These are phyloP conservation scores for Asclepias syriaca DNA, from an alignment of 257 asterid genomes.

Conservation along the genomic window DNA sequence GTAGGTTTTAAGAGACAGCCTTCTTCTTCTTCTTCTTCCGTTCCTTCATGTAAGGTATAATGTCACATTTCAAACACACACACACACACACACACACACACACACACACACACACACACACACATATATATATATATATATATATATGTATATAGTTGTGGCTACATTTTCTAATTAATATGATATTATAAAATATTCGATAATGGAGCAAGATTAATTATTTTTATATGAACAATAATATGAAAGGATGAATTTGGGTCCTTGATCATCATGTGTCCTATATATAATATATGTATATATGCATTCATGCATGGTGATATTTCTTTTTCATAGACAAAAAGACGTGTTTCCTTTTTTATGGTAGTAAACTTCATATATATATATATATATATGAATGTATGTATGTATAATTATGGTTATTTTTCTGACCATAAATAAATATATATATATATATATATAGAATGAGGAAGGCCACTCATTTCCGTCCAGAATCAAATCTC, in stretches of 20 bases:
- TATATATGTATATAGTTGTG: background rate
- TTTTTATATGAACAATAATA: too few relatives aligned
- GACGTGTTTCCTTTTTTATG: background rate
- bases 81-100: too few relatives aligned
- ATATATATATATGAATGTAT: background rate
- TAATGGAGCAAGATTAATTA: too few relatives aligned
- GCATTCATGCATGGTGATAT: conserved; percentile 4
- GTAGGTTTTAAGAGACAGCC: background rate
- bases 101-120: too few relatives aligned
- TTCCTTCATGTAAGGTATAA: background rate
- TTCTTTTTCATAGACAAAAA: conserved; percentile 2
- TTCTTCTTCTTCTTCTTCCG: background rate
- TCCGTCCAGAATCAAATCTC: background rate
- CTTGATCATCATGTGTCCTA: too few relatives aligned
- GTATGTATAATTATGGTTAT: background rate
- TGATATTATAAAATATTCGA: too few relatives aligned
- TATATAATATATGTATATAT: background rate
- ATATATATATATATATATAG: background rate
- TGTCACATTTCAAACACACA: background rate
- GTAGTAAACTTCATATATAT: background rate
- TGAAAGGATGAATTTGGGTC: too few relatives aligned
- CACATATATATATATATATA: background rate
- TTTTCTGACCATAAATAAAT: background rate
- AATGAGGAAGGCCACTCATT: background rate
- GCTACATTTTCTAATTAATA: too few relatives aligned